Percentiles rank a stretch among this genome's conserved stretches.
phyloP scores from a whole-genome alignment of 139 green algal genomes.

The Chara braunii region DNA sequence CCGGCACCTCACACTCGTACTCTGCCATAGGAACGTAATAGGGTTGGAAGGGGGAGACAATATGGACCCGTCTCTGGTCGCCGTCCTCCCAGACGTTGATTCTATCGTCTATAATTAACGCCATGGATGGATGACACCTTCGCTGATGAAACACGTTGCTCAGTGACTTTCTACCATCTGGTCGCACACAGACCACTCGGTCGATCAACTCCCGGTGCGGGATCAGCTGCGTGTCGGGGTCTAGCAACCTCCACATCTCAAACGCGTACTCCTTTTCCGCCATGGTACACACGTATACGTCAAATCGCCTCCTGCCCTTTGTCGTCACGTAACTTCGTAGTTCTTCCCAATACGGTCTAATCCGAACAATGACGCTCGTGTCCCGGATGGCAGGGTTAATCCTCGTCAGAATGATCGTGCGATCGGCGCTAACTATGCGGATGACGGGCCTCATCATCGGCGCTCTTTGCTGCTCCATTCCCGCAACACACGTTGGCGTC shows the following conservation, averaged over 20 bases:
- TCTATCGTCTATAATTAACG: constrained; percentile 42
- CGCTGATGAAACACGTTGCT: constrained; percentile 6
- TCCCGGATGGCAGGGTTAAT: constrained; percentile 30
- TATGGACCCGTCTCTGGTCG: constrained; percentile 31
- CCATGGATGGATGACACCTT: constrained; percentile 15
- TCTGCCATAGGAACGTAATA: constrained; percentile 28
- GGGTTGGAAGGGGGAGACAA: constrained; percentile 31
- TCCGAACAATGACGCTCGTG: constrained; percentile 30
- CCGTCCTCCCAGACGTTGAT: constrained; percentile 42
- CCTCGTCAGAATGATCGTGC: constrained; percentile 28
- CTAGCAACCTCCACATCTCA: constrained; percentile 45
- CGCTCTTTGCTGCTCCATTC: no score
- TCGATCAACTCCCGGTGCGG: constrained; percentile 1
- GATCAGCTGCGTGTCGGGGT: constrained; percentile 31
- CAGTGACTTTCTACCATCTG: constrained; percentile 31
- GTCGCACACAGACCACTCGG: constrained; percentile 23
- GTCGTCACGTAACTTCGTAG: constrained; percentile 19
- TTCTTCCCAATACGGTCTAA: constrained; percentile 37
- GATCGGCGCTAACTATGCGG: no score
- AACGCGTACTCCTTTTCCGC: constrained; percentile 40
- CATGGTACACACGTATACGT: constrained; percentile 45
- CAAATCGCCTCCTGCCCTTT: constrained; percentile 31
- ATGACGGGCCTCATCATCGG: constrained; percentile 27
- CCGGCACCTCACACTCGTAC: constrained; percentile 9
- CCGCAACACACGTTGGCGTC: no score